Percentiles rank a stretch among this genome's conserved stretches.
These are phyloP conservation scores for Dendrobium chrysotoxum DNA, from an alignment of 106 monocot genomes.

Conservation along the genomic window DNA sequence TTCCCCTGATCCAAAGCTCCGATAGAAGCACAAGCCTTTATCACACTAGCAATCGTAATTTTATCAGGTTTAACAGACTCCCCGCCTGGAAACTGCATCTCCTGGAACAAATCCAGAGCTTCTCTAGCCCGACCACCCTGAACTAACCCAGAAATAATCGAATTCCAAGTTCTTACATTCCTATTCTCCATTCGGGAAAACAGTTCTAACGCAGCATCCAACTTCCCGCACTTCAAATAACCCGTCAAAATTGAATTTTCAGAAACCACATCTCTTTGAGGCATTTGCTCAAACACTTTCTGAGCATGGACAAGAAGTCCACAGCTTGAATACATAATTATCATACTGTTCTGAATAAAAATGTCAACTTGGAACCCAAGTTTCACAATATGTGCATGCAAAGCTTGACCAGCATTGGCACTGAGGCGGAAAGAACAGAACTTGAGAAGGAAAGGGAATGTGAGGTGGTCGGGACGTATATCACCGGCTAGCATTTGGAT, in stretches of 20 bases:
- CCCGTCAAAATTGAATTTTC: conserved; percentile 44
- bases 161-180: conserved; percentile 42
- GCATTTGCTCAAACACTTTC: conserved; percentile 37
- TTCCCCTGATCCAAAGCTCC: conserved; percentile 48
- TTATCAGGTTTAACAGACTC: conserved; percentile 25
- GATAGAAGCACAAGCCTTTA: conserved; percentile 32
- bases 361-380: conserved; percentile 23
- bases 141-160: conserved; percentile 36
- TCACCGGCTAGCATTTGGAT: conserved; percentile 20
- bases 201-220: conserved; percentile 22
- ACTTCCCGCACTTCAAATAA: conserved; percentile 39
- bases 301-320: conserved; percentile 9
- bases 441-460: conserved; percentile 56
- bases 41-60: conserved; percentile 26
- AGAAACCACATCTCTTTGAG: conserved; percentile 25
- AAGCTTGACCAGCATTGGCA: conserved; percentile 10
- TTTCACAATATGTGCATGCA: conserved; percentile 30
- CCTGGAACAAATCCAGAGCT: conserved; percentile 31
- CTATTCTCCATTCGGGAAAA: conserved; percentile 31
- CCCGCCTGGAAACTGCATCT: not conserved
- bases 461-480: conserved; percentile 39
- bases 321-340: conserved; percentile 23
- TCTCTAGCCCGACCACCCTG: conserved; percentile 28
- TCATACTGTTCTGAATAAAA: conserved; percentile 27
- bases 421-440: conserved; percentile 8